Percentiles rank a stretch among this genome's conserved stretches.
Conservation (phyloP, 2,329 filamentous ascomycete genomes). For the Chaetomium globosum region DNA sequence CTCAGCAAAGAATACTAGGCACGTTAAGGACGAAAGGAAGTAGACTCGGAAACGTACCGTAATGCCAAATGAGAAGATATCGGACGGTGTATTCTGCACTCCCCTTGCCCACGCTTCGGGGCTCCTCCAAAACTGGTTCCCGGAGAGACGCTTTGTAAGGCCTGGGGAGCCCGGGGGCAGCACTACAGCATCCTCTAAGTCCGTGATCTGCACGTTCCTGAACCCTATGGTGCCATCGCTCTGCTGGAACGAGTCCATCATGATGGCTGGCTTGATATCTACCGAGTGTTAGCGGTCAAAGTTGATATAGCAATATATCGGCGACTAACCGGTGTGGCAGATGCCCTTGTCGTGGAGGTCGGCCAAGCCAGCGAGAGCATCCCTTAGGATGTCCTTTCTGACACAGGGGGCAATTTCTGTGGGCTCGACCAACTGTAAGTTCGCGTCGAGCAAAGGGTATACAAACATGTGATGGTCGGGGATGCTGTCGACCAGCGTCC, state of each 20-base stretch:
- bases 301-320: neutral
- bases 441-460: constrained; percentile 15
- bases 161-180: constrained; percentile 14
- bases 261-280: constrained; percentile 22
- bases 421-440: constrained; percentile 13
- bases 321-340: constrained; percentile 17
- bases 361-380: constrained; percentile 22
- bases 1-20: neutral
- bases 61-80: constrained; percentile 25
- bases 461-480: constrained; percentile 22
- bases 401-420: constrained; percentile 11
- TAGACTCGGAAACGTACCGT: constrained; percentile 2
- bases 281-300: constrained; percentile 1
- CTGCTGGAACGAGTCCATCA: constrained; percentile 15
- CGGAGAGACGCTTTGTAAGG: constrained; percentile 19
- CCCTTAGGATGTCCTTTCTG: constrained; percentile 18
- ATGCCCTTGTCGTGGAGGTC: constrained; percentile 22
- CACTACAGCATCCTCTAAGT: constrained; percentile 20
- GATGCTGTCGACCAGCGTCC: constrained; percentile 21
- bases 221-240: constrained; percentile 10
- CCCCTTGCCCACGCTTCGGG: constrained; percentile 23
- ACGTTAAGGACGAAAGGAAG: neutral
- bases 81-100: constrained; percentile 19
- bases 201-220: constrained; percentile 20
- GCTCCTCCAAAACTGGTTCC: constrained; percentile 26